Evolutionary conservation across 176 grass and related monocot species (phyloP).

Genomic region (Poa annua): DNA sequence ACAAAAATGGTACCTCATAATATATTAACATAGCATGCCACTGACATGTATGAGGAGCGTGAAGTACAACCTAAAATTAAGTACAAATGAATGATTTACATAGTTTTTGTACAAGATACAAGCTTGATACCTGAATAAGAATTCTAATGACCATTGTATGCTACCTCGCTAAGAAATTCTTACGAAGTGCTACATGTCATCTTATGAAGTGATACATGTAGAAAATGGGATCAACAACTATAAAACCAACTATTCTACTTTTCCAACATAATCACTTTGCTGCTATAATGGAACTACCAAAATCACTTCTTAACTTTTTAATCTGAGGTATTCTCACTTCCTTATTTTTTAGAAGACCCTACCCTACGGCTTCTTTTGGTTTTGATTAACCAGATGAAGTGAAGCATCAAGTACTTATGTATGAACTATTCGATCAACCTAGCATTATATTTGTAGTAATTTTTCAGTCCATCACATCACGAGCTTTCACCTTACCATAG

Average conservation of each 20-base stretch:
- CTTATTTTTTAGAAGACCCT: slow-evolving; percentile 23
- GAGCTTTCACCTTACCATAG: slow-evolving; percentile 20
- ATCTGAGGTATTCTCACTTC: neutral
- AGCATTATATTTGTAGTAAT: slow-evolving; percentile 29
- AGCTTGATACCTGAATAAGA: neutral
- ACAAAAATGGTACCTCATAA: neutral
- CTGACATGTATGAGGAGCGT: slow-evolving; percentile 3
- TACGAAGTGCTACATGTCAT: slow-evolving; percentile 26
- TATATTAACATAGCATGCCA: neutral
- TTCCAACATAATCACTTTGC: slow-evolving; percentile 10
- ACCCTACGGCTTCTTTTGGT: slow-evolving; percentile 16
- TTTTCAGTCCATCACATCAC: slow-evolving; percentile 20
- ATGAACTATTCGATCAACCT: slow-evolving; percentile 38
- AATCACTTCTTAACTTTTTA: slow-evolving; percentile 21
- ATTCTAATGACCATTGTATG: neutral
- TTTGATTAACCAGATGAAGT: slow-evolving; percentile 18
- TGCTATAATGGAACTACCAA: slow-evolving; percentile 19
- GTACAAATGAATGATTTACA: neutral
- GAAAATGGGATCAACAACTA: neutral
- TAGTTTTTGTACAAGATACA: neutral
- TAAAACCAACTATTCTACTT: slow-evolving; percentile 8
- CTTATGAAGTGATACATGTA: slow-evolving; percentile 27
- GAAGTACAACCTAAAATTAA: slow-evolving; percentile 20
- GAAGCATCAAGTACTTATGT: neutral
- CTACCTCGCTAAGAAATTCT: slow-evolving; percentile 17